Evolutionary conservation across 2,329 filamentous ascomycete species (phyloP).

Genomic region (Trichophyton schoenleinii): DNA sequence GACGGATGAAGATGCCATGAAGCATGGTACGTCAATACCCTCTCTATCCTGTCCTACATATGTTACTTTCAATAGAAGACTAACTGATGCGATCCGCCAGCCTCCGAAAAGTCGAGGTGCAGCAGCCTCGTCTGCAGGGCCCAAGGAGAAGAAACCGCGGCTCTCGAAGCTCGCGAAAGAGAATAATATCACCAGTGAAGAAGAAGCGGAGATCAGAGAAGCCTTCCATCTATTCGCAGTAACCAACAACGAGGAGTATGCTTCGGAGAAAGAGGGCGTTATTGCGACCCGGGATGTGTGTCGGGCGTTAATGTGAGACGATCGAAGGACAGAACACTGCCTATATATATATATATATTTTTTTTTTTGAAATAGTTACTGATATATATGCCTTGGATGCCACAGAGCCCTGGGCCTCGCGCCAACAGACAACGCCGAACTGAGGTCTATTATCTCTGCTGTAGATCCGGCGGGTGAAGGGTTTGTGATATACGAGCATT

Average conservation of each 20-base stretch:
- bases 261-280: conserved; percentile 60
- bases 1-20: background rate
- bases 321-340: background rate
- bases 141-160: conserved; percentile 36
- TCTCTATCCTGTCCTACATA: background rate
- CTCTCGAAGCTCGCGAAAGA: conserved; percentile 86
- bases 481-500: conserved; percentile 64
- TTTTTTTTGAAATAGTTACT: background rate
- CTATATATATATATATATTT: too few relatives aligned
- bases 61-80: background rate
- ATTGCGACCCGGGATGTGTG: conserved; percentile 56
- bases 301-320: conserved; percentile 54
- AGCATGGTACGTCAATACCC: background rate
- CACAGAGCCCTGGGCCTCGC: conserved; percentile 62
- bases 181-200: conserved; percentile 67
- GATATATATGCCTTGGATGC: conserved; percentile 3
- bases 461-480: conserved; percentile 75
- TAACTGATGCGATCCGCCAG: conserved; percentile 14
- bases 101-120: conserved; percentile 28
- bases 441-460: conserved; percentile 63
- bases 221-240: conserved; percentile 69
- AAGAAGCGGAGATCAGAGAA: conserved; percentile 84
- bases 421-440: conserved; percentile 51
- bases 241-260: conserved; percentile 42
- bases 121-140: conserved; percentile 19